Percentiles rank a stretch among this genome's conserved stretches.
Conservation (phyloP, 2,329 filamentous ascomycete species). For the Penicillium psychrosexuale region DNA sequence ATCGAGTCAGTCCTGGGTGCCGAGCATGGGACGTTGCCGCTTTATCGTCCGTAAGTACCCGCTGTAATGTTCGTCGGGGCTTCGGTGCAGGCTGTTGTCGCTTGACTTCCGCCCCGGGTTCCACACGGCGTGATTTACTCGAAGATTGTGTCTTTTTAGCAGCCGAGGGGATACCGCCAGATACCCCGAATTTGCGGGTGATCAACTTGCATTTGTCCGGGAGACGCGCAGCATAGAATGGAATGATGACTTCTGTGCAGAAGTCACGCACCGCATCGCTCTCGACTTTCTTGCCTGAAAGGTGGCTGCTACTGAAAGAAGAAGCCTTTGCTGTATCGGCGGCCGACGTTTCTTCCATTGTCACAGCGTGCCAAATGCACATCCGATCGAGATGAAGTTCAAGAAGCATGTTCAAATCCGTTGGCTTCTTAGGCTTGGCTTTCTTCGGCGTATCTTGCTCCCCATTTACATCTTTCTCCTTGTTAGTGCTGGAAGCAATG, state of each 20-base stretch:
- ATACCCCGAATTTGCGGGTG: constrained; percentile 48
- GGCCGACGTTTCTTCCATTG: constrained; percentile 36
- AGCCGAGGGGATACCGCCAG: constrained; percentile 36
- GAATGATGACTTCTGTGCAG: constrained; percentile 50
- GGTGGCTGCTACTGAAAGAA: constrained; percentile 26
- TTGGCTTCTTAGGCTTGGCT: constrained; percentile 38
- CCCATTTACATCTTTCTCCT: constrained; percentile 12
- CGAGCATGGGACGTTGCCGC: constrained; percentile 30
- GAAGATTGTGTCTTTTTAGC: constrained; percentile 34
- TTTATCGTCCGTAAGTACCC: constrained; percentile 48
- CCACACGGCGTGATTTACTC: constrained; percentile 24
- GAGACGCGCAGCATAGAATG: constrained; percentile 49
- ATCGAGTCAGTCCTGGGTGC: constrained; percentile 41
- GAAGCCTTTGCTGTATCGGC: constrained; percentile 28
- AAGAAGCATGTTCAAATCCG: constrained; percentile 44
- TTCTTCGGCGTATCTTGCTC: constrained; percentile 23
- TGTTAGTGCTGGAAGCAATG: constrained; percentile 15
- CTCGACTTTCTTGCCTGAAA: constrained; percentile 35
- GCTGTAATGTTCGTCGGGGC: constrained; percentile 42
- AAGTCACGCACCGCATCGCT: constrained; percentile 49
- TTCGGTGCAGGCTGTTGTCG: constrained; percentile 26
- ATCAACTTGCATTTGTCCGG: constrained; percentile 48
- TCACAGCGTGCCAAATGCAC: constrained; percentile 52
- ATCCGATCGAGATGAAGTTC: constrained; percentile 49
- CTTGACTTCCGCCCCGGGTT: constrained; percentile 34